Evolutionary conservation across 495 filamentous ascomycete genomes (phyloP).

Genomic region (Aspergillus sclerotioniger): DNA sequence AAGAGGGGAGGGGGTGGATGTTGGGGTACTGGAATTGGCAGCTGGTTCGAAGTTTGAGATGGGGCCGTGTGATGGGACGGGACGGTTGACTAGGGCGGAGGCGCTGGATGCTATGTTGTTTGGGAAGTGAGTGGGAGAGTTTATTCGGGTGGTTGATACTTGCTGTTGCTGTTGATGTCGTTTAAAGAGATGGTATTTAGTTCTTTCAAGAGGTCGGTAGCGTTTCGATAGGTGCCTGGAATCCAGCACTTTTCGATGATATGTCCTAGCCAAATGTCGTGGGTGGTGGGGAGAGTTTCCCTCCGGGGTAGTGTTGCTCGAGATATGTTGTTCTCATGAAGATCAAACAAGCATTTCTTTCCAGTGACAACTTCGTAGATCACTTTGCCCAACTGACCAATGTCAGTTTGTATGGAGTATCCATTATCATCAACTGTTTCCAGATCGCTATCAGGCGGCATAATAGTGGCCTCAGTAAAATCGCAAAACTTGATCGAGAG

Average conservation of each 20-base stretch:
- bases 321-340: constrained; percentile 4
- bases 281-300: constrained; percentile 12
- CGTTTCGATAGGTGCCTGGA: too few relatives aligned
- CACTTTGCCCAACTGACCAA: neutral
- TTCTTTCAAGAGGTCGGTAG: too few relatives aligned
- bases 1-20: too few relatives aligned
- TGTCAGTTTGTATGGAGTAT: constrained; percentile 23
- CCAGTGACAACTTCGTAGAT: neutral
- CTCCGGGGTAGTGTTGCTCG: constrained; percentile 7
- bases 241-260: constrained; percentile 18
- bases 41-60: too few relatives aligned
- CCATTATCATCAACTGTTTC: constrained; percentile 19
- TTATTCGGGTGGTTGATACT: too few relatives aligned
- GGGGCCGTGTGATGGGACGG: too few relatives aligned
- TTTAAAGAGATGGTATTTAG: too few relatives aligned
- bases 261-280: constrained; percentile 10
- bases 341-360: constrained; percentile 10
- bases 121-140: too few relatives aligned
- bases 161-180: too few relatives aligned
- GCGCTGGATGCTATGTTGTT: too few relatives aligned
- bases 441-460: constrained; percentile 22
- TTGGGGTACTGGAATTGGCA: too few relatives aligned
- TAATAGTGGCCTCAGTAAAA: constrained; percentile 21
- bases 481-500: constrained; percentile 26
- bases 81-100: too few relatives aligned